These are phyloP conservation scores for Tagetes erecta DNA, from an alignment of 129 eudicot genomes.

Conservation along the genomic window DNA sequence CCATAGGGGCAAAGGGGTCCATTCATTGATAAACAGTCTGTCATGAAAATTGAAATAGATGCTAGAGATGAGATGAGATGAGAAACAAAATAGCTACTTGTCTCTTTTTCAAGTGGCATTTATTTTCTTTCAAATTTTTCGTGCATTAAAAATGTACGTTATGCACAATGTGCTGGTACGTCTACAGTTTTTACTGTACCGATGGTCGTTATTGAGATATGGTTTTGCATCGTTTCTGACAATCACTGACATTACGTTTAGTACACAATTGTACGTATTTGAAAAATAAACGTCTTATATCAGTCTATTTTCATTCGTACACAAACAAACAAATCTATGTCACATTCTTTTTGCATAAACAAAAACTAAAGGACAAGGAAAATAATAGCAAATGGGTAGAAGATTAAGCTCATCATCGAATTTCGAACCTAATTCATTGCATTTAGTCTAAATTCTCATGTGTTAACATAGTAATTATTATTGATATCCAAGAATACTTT, in stretches of 20 bases:
- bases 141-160: constrained; percentile 7
- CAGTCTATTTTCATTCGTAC: background rate
- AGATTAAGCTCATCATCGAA: constrained; percentile 29
- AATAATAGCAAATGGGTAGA: constrained; percentile 26
- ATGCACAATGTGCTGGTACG: background rate
- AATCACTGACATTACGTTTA: constrained; percentile 17
- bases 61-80: constrained; percentile 32
- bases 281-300: background rate
- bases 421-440: constrained; percentile 28
- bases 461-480: constrained; percentile 10
- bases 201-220: constrained; percentile 3
- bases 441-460: constrained; percentile 16
- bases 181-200: constrained; percentile 8
- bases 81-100: constrained; percentile 47
- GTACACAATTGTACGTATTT: constrained; percentile 7
- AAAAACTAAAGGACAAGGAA: constrained; percentile 16
- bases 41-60: constrained; percentile 22
- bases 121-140: constrained; percentile 19
- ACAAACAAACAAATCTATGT: constrained; percentile 16
- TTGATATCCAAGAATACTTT: background rate
- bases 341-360: constrained; percentile 19
- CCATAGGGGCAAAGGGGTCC: constrained; percentile 36
- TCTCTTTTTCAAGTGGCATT: constrained; percentile 46
- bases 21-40: constrained; percentile 35
- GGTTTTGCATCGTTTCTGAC: constrained; percentile 15